phyloP scores from a whole-genome alignment of 2,329 filamentous ascomycete genomes.

The Scedosporium aurantiacum region DNA sequence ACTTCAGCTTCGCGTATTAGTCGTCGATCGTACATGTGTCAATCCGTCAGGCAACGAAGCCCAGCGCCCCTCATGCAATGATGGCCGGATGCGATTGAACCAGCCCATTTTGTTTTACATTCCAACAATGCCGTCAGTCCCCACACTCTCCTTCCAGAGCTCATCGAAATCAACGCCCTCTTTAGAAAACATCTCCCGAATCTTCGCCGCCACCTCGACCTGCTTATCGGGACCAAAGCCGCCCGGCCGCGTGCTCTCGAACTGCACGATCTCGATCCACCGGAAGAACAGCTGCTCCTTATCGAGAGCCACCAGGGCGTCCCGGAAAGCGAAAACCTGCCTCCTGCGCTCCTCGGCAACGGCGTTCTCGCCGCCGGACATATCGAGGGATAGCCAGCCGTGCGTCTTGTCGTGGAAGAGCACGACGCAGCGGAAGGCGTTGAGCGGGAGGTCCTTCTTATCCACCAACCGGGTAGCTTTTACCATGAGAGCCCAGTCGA shows the following conservation, averaged over 20 bases:
- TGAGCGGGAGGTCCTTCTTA: constrained; percentile 43
- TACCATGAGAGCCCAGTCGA: constrained; percentile 77
- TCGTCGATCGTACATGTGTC: neutral
- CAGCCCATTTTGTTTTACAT: neutral
- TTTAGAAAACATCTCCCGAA: constrained; percentile 62
- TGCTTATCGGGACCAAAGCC: constrained; percentile 70
- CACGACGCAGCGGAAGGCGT: constrained; percentile 63
- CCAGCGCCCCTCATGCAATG: too few relatives aligned
- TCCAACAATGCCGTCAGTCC: constrained; percentile 14
- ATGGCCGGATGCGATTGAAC: too few relatives aligned
- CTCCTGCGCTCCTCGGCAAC: constrained; percentile 46
- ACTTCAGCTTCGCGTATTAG: neutral
- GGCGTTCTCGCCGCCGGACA: constrained; percentile 43
- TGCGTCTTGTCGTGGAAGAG: constrained; percentile 53
- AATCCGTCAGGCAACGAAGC: neutral
- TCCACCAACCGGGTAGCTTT: constrained; percentile 60
- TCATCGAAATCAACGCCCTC: constrained; percentile 73
- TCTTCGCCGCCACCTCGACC: constrained; percentile 58
- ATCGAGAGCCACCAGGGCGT: constrained; percentile 60
- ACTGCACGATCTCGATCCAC: constrained; percentile 89
- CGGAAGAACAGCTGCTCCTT: constrained; percentile 86
- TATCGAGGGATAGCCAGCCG: constrained; percentile 52
- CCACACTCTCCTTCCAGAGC: constrained; percentile 59
- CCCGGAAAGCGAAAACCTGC: constrained; percentile 72
- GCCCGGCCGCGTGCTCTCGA: constrained; percentile 66